phyloP scores from a whole-genome alignment of 2,329 filamentous ascomycete species.

The Trichoderma citrinoviride region DNA sequence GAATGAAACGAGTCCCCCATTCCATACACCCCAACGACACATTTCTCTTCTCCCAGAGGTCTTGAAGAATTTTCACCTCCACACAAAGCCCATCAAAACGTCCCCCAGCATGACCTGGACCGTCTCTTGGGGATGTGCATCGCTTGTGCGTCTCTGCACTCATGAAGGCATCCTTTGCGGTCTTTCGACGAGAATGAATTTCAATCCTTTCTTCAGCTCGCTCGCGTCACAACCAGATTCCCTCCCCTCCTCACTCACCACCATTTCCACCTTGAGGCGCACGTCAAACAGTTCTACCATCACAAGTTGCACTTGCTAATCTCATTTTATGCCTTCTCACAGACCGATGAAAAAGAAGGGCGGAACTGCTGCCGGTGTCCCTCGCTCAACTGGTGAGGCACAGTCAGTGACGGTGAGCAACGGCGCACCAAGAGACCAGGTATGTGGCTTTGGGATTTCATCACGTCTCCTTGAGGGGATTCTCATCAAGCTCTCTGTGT shows the following conservation, averaged over 20 bases:
- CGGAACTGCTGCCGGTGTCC: slow-evolving; percentile 65
- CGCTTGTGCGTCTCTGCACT: not conserved
- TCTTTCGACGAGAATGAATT: not conserved
- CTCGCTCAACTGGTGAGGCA: slow-evolving; percentile 62
- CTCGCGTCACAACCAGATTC: not conserved
- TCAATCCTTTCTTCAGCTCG: not conserved
- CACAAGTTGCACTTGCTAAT: not conserved
- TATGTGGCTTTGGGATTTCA: slow-evolving; percentile 38
- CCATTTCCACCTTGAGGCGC: not conserved
- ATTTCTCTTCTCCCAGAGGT: not conserved
- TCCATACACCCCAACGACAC: not conserved
- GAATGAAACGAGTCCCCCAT: not conserved
- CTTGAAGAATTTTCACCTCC: slow-evolving; percentile 1
- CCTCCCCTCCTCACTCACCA: not conserved
- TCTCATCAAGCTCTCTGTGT: not conserved
- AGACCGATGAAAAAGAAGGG: slow-evolving; percentile 73
- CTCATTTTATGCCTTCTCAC: slow-evolving; percentile 19
- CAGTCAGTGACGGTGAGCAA: slow-evolving; percentile 57
- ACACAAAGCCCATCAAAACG: not conserved
- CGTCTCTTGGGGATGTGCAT: not conserved
- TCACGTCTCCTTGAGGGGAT: not conserved
- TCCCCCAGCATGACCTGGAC: not conserved
- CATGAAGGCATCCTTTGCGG: not conserved
- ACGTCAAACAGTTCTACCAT: not conserved
- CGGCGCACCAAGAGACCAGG: slow-evolving; percentile 53